Percentiles rank a stretch among this genome's conserved stretches.
These are phyloP conservation scores for Hypericum perforatum DNA, from an alignment of 345 rosid genomes.

Conservation along the genomic window DNA sequence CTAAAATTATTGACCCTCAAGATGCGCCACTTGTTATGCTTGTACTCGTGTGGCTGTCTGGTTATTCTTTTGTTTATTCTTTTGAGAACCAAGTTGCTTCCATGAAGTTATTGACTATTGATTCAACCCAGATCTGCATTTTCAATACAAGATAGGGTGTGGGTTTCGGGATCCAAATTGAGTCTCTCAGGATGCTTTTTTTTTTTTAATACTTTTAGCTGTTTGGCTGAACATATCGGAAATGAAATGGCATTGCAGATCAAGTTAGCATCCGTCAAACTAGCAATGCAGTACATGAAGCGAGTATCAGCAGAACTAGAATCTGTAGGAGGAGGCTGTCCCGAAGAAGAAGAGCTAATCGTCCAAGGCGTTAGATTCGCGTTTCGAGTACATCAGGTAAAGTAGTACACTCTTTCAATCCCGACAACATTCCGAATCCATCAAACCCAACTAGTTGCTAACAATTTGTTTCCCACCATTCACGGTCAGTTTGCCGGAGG, in stretches of 20 bases:
- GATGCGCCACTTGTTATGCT: neutral
- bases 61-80: neutral
- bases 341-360: constrained; percentile 91
- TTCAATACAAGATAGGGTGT: no score
- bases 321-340: constrained; percentile 42
- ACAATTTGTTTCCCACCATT: neutral
- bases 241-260: constrained; percentile 43
- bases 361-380: constrained; percentile 93
- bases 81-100: no score
- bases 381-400: constrained; percentile 97
- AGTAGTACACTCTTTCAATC: no score
- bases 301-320: constrained; percentile 88
- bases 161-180: no score
- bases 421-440: no score
- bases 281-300: constrained; percentile 94
- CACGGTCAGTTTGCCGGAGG: constrained; percentile 30
- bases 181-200: no score
- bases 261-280: constrained; percentile 77
- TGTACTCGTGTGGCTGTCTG: neutral
- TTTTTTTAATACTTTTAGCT: no score
- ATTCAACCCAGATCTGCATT: no score
- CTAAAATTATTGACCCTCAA: constrained; percentile 3
- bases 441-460: neutral
- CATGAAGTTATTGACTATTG: no score
- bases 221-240: no score